These are phyloP conservation scores for Colletotrichum viniferum DNA, from an alignment of 2,329 filamentous ascomycete species.

Conservation along the genomic window DNA sequence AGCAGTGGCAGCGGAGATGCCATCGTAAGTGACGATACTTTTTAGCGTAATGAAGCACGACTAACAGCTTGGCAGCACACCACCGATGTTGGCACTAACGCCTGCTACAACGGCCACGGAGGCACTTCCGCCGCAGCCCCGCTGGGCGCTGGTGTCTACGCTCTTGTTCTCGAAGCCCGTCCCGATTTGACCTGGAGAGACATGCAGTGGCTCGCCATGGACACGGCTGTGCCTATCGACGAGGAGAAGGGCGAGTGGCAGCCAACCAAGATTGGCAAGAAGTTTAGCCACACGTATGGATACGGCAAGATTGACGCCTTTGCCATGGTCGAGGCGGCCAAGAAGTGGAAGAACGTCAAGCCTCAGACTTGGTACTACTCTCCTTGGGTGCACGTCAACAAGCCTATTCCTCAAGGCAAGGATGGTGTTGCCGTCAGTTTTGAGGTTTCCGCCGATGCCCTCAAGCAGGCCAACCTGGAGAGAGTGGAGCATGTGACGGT, in stretches of 20 bases:
- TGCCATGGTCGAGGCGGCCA: conserved; percentile 82
- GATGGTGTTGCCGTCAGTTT: conserved; percentile 81
- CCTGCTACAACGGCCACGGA: conserved; percentile 82
- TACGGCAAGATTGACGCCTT: conserved; percentile 96
- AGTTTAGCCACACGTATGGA: conserved; percentile 93
- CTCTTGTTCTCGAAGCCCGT: conserved; percentile 82
- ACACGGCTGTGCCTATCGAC: conserved; percentile 83
- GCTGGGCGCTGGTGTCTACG: conserved; percentile 89
- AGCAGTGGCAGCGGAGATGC: conserved; percentile 88
- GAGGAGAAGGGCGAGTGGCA: conserved; percentile 76
- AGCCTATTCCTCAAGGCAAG: conserved; percentile 83
- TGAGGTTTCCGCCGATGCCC: conserved; percentile 80
- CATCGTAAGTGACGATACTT: conserved; percentile 60
- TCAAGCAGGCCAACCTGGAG: conserved; percentile 82
- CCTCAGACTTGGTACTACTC: conserved; percentile 95
- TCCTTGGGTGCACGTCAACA: conserved; percentile 90
- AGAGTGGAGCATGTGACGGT: conserved; percentile 93
- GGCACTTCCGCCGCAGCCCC: conserved; percentile 96
- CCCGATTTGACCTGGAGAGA: conserved; percentile 93
- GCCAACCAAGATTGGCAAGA: conserved; percentile 77
- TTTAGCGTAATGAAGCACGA: not conserved
- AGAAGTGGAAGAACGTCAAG: conserved; percentile 86
- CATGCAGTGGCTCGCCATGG: conserved; percentile 86
- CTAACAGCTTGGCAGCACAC: conserved; percentile 66
- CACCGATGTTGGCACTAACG: conserved; percentile 86